These are phyloP conservation scores for Actinidia polygama DNA, from an alignment of 179 eudicot species.

Conservation along the genomic window DNA sequence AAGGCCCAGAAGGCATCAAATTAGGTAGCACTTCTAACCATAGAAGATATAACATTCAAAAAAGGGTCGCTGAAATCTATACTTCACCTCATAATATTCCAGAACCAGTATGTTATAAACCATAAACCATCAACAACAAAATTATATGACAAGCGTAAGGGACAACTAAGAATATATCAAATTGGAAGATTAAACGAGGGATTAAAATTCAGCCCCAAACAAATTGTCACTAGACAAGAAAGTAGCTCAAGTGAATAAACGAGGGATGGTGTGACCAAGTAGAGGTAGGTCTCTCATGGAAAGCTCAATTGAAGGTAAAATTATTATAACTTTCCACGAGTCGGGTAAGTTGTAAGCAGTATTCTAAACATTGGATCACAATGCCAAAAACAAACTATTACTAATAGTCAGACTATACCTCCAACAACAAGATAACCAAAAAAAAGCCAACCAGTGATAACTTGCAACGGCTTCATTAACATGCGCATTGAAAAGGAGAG, in stretches of 20 bases:
- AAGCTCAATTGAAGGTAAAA: not conserved
- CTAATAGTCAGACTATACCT: slow-evolving; percentile 52
- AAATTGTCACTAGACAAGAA: not conserved
- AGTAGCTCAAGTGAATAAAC: not conserved
- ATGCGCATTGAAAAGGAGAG: slow-evolving; percentile 41
- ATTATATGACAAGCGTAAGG: not conserved
- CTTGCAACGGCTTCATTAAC: slow-evolving; percentile 96
- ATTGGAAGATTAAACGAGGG: slow-evolving; percentile 1
- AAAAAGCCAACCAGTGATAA: slow-evolving; percentile 95
- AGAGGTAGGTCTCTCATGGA: not conserved
- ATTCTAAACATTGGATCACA: not conserved
- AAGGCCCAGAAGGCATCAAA: not conserved
- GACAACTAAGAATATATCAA: not conserved
- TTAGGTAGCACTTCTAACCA: not conserved
- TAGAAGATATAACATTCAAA: not conserved
- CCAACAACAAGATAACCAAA: slow-evolving; percentile 98
- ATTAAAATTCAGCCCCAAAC: too few relatives aligned
- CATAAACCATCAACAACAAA: slow-evolving; percentile 2
- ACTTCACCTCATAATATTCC: not conserved
- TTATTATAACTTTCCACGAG: not conserved
- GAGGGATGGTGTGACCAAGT: not conserved
- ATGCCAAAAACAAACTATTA: not conserved
- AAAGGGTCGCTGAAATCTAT: not conserved
- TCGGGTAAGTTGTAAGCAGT: not conserved
- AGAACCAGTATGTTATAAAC: too few relatives aligned